Percentiles rank a stretch among this genome's conserved stretches.
phyloP scores from a whole-genome alignment of 345 rosid genomes.

The Laguncularia racemosa region DNA sequence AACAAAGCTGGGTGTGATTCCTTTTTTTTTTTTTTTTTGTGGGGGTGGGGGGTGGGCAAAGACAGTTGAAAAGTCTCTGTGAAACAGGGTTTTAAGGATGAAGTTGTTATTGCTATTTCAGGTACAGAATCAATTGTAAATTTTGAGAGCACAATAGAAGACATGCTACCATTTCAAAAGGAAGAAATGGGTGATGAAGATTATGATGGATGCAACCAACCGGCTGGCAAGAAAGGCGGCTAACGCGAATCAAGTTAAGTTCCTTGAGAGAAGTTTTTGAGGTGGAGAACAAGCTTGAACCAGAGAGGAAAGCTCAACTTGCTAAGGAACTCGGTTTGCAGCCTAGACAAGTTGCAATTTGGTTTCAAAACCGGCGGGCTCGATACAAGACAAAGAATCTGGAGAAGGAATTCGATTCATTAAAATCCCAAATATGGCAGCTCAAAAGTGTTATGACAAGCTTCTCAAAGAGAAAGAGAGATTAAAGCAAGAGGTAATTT shows the following conservation, averaged over 20 bases:
- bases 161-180: slow-evolving; percentile 17
- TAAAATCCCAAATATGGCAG: slow-evolving; percentile 41
- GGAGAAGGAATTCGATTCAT: slow-evolving; percentile 43
- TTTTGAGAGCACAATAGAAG: slow-evolving; percentile 20
- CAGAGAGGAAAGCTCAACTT: slow-evolving; percentile 57
- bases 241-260: slow-evolving; percentile 42
- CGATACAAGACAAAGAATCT: slow-evolving; percentile 66
- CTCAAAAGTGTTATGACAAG: slow-evolving; percentile 40
- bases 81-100: no score
- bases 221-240: slow-evolving; percentile 53
- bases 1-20: no score
- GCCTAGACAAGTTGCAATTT: slow-evolving; percentile 74
- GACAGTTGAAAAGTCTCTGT: no score
- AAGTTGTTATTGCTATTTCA: slow-evolving; percentile 1
- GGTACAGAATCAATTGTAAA: slow-evolving; percentile 23
- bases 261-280: slow-evolving; percentile 66
- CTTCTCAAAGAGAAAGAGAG: slow-evolving; percentile 39
- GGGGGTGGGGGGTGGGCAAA: no score
- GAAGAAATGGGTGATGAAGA: slow-evolving; percentile 32
- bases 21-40: no score
- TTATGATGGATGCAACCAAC: slow-evolving; percentile 19
- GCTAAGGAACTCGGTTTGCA: slow-evolving; percentile 66
- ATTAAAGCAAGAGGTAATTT: slow-evolving; percentile 48
- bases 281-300: slow-evolving; percentile 67
- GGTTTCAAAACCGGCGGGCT: slow-evolving; percentile 84